Conservation (phyloP, 192 early-diverging fungal species). For the Coemansia sp. region DNA sequence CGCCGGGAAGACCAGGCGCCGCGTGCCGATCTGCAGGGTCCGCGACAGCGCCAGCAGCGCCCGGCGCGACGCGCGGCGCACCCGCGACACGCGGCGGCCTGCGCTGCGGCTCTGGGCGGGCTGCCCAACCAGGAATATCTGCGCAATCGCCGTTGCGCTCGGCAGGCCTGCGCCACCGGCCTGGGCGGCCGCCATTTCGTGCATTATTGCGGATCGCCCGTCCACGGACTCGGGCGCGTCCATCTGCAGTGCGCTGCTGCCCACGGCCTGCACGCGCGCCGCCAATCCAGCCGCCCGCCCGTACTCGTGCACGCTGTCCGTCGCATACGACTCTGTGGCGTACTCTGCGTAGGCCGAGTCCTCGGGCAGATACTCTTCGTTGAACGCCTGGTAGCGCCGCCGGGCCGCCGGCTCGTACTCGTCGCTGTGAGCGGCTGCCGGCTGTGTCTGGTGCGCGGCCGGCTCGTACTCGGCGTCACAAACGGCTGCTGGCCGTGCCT, state of each 20-base stretch:
- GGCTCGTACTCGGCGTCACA: background rate
- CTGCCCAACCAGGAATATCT: constrained; percentile 42
- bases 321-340: constrained; percentile 8
- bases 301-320: constrained; percentile 8
- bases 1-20: constrained; percentile 3
- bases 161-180: constrained; percentile 11
- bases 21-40: constrained; percentile 1
- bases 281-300: constrained; percentile 1
- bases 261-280: background rate
- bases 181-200: background rate
- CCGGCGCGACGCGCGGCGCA: constrained; percentile 22
- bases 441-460: background rate
- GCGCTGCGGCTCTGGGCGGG: constrained; percentile 4
- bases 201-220: constrained; percentile 3
- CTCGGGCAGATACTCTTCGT: constrained; percentile 6
- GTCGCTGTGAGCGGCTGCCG: background rate
- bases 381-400: constrained; percentile 10
- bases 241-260: constrained; percentile 1
- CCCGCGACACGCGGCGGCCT: constrained; percentile 15
- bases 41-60: constrained; percentile 8
- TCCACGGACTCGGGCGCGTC: constrained; percentile 4
- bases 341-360: constrained; percentile 14
- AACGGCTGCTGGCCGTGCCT: background rate
- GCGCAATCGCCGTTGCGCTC: constrained; percentile 27
- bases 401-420: background rate